phyloP scores from a whole-genome alignment of 2,329 filamentous ascomycete species.

The Exophiala xenobiotica region DNA sequence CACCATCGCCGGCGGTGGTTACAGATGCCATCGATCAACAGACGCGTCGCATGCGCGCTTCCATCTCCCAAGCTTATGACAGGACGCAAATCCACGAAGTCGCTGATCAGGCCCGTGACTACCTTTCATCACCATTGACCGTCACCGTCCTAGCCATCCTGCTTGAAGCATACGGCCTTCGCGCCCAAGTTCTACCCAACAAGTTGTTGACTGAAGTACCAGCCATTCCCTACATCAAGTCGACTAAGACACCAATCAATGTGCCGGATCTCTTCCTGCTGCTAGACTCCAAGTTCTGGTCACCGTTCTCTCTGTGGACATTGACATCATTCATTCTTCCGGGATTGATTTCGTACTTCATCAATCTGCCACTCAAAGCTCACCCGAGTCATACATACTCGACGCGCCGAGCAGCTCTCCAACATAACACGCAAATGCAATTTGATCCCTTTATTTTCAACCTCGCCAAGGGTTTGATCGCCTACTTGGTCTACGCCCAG shows the following conservation, averaged over 20 bases:
- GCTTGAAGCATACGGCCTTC: constrained; percentile 70
- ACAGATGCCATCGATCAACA: constrained; percentile 72
- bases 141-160: constrained; percentile 67
- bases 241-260: constrained; percentile 61
- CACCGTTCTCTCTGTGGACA: constrained; percentile 72
- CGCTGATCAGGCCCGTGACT: constrained; percentile 65
- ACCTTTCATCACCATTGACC: constrained; percentile 68
- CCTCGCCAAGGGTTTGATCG: constrained; percentile 77
- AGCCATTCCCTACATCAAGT: constrained; percentile 56
- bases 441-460: constrained; percentile 90
- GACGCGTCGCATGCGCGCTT: constrained; percentile 53
- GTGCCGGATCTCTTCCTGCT: constrained; percentile 77
- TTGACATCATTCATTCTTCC: constrained; percentile 71
- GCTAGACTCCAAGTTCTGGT: constrained; percentile 78
- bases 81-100: constrained; percentile 63
- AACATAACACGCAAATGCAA: constrained; percentile 27
- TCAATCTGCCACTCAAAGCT: constrained; percentile 71
- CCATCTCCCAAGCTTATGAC: constrained; percentile 63
- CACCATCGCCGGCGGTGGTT: constrained; percentile 76
- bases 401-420: constrained; percentile 37
- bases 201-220: constrained; percentile 70
- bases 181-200: constrained; percentile 68
- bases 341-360: constrained; percentile 75
- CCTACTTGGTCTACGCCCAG: constrained; percentile 74
- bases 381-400: constrained; percentile 34